A percentile compares a stretch with the other conserved stretches of the same genome.
Evolutionary conservation across 1,284 basidiomycete species (phyloP).

Genomic region (Malassezia sp.): DNA sequence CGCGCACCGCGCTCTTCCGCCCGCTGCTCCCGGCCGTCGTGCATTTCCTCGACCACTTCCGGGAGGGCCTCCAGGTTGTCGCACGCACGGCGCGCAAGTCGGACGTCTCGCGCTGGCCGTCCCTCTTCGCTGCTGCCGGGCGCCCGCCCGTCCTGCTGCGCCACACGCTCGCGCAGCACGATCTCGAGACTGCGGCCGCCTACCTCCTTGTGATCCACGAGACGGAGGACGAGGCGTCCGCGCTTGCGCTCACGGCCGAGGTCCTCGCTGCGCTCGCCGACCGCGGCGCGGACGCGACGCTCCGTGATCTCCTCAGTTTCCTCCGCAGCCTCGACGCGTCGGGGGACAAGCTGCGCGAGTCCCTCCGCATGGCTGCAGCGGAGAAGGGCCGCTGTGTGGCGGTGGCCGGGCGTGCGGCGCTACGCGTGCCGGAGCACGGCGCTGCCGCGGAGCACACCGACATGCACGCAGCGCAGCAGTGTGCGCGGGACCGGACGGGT

Average conservation of each 20-base stretch:
- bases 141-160: conserved; percentile 82
- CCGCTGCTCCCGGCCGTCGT: conserved; percentile 58
- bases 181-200: conserved; percentile 77
- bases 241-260: conserved; percentile 53
- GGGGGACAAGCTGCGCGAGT: not conserved
- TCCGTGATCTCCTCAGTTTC: conserved; percentile 8
- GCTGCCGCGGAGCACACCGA: no score
- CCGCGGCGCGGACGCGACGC: not conserved
- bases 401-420: no score
- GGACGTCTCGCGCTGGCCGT: conserved; percentile 79
- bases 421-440: no score
- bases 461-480: no score
- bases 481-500: no score
- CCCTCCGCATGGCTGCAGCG: no score
- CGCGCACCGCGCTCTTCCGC: conserved; percentile 2
- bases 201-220: conserved; percentile 88
- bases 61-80: conserved; percentile 76
- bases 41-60: conserved; percentile 88
- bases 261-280: conserved; percentile 2
- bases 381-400: no score
- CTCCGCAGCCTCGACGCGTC: conserved; percentile 4
- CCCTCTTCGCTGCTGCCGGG: conserved; percentile 79
- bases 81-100: conserved; percentile 95
- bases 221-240: conserved; percentile 66
- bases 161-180: conserved; percentile 62